Base-by-base conservation (phyloP, 2,329 filamentous ascomycete species). In the Diaporthe sp. region DNA sequence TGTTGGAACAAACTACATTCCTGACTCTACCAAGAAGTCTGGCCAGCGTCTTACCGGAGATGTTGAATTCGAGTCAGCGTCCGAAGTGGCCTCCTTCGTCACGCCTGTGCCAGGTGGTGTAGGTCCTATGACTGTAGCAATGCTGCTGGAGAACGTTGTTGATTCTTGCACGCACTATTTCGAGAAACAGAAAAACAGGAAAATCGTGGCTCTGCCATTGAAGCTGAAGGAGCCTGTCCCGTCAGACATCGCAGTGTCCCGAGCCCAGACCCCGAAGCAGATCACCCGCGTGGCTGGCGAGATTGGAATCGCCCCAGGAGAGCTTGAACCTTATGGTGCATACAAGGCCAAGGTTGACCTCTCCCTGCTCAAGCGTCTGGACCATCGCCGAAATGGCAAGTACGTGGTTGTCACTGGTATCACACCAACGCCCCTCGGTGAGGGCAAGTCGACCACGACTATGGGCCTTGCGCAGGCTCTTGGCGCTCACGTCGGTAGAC, bases 401-500 rank as follows among this genome's bases (percentile, higher is more conserved):
- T 99, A 98, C 83, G 91, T 99, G 78, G 91, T 98, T 49, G 94
- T 99, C 28, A 96, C 95, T 73, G 97, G 97, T 78, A 98, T 99
- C 79, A 99, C 97, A 0, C 97, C 97, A 1, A 99, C 97, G 10
- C 97, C 97, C 34, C 91, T 99, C 9, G 97, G 97, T 22, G 97
- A 99, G 88, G 97, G 97, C 80, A 99, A 99, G 87, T 98, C 97
- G 15, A 99, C 97, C 2, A 99, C 97, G 1, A 99, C 97, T 10
- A 94, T 99, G 89, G 97, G 97, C 82, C 89, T 99, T 69, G 95
- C 95, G 8, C 97, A 99, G 85, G 97, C 97, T 49, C 88, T 99
- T 67, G 95, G 95, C 74, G 97, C 93, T 53, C 96, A 98, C 80
- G 87, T 98, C 68, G 94, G 94, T 79, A 94, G 94, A 75, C 89